These are phyloP conservation scores for Musa acuminata DNA, from an alignment of 176 grass and related monocot genomes.

Conservation along the genomic window DNA sequence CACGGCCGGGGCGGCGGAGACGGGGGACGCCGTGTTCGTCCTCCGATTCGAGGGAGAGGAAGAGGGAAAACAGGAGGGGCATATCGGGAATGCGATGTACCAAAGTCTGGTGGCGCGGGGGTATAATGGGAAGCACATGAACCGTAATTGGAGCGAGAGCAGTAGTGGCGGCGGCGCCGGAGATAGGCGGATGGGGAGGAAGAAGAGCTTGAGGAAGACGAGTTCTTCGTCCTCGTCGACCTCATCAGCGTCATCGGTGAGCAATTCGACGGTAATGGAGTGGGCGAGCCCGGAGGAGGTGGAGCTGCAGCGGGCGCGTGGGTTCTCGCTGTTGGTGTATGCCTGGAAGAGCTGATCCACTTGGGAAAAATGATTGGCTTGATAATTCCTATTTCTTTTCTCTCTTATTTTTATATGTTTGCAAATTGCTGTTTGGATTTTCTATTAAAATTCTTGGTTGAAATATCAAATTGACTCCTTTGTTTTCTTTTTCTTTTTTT, in stretches of 20 bases:
- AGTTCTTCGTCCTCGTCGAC: slow-evolving; percentile 53
- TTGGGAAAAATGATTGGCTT: not conserved
- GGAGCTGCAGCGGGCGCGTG: slow-evolving; percentile 50
- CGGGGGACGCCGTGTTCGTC: slow-evolving; percentile 10
- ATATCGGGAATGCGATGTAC: not conserved
- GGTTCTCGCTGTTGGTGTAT: slow-evolving; percentile 70
- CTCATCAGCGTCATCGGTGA: slow-evolving; percentile 54
- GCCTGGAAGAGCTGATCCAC: slow-evolving; percentile 56
- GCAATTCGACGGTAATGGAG: slow-evolving; percentile 72
- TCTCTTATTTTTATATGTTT: not conserved
- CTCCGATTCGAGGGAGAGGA: slow-evolving; percentile 1
- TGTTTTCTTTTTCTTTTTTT: not conserved
- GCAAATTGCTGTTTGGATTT: not conserved
- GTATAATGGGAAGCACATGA: not conserved
- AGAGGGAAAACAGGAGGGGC: not conserved
- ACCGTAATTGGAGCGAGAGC: slow-evolving; percentile 12
- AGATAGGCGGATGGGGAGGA: slow-evolving; percentile 28
- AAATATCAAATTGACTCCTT: not conserved
- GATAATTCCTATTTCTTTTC: not conserved
- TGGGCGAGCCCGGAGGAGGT: slow-evolving; percentile 75
- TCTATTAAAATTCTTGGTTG: not conserved
- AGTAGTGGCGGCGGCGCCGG: not conserved
- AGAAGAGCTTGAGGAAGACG: slow-evolving; percentile 37
- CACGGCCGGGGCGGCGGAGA: not conserved
- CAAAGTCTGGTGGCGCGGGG: not conserved